These are phyloP conservation scores for Pichia nanzhaoensis DNA, from an alignment of 805 yeast genomes.

Conservation along the genomic window DNA sequence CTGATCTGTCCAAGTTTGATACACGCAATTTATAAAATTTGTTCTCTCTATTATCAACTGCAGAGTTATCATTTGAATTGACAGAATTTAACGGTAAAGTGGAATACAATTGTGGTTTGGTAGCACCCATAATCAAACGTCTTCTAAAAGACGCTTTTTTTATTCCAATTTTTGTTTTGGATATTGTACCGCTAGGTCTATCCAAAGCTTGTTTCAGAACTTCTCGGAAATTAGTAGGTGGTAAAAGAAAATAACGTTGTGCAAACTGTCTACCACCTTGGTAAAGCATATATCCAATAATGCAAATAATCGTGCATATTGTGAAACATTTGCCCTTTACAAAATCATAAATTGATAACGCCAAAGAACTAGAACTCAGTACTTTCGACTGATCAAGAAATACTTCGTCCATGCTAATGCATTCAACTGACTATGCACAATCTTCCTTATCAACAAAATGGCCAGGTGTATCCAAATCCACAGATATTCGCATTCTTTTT, in stretches of 20 bases:
- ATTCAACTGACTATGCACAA: too few relatives aligned
- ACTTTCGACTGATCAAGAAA: too few relatives aligned
- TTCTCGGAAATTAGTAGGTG: slow-evolving; percentile 26
- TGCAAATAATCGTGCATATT: not conserved
- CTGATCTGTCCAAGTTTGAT: slow-evolving; percentile 21
- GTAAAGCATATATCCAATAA: slow-evolving; percentile 10
- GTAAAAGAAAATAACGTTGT: slow-evolving; percentile 22
- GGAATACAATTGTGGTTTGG: slow-evolving; percentile 29
- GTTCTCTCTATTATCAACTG: slow-evolving; percentile 14
- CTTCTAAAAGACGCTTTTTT: slow-evolving; percentile 25
- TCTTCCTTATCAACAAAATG: too few relatives aligned
- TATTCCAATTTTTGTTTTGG: slow-evolving; percentile 21
- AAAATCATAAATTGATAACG: too few relatives aligned
- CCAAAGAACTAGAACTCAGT: too few relatives aligned
- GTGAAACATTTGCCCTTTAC: too few relatives aligned
- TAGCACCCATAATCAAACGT: slow-evolving; percentile 27
- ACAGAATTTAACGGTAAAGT: slow-evolving; percentile 27
- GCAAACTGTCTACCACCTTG: slow-evolving; percentile 17
- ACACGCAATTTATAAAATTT: slow-evolving; percentile 20
- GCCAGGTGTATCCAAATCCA: too few relatives aligned
- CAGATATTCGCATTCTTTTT: too few relatives aligned
- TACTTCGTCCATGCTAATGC: too few relatives aligned
- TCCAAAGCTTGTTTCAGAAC: slow-evolving; percentile 19
- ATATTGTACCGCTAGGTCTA: slow-evolving; percentile 16
- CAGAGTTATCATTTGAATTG: not conserved